Conservation (phyloP, 495 filamentous ascomycete genomes). For the Sporormia fimetaria region DNA sequence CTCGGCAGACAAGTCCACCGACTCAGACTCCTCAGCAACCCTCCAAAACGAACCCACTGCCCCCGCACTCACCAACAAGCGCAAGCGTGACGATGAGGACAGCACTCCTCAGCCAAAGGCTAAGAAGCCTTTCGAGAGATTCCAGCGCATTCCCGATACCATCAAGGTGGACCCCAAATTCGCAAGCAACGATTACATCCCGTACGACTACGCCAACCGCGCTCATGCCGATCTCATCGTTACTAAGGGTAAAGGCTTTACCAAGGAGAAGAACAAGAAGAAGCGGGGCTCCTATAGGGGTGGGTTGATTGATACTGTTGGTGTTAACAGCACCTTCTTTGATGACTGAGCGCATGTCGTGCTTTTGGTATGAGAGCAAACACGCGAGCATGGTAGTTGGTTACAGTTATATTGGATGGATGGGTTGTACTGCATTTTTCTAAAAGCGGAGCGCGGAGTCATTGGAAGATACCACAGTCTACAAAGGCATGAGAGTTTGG, state of each 20-base stretch:
- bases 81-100: constrained; percentile 17
- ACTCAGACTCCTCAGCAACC: constrained; percentile 29
- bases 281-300: constrained; percentile 50
- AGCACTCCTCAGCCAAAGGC: neutral
- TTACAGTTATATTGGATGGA: too few species aligned
- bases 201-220: constrained; percentile 77
- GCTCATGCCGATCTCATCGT: constrained; percentile 79
- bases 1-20: constrained; percentile 3
- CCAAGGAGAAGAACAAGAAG: constrained; percentile 99
- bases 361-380: too few species aligned
- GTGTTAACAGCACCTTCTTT: constrained; percentile 74
- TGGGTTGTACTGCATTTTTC: too few species aligned
- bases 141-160: constrained; percentile 49
- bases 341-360: constrained; percentile 69
- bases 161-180: constrained; percentile 49
- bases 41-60: constrained; percentile 16
- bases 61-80: constrained; percentile 11
- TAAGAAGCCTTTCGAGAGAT: constrained; percentile 13
- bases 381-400: too few species aligned
- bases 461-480: too few species aligned
- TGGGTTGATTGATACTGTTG: constrained; percentile 30
- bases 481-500: too few species aligned
- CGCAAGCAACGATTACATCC: constrained; percentile 58
- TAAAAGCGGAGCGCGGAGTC: too few species aligned
- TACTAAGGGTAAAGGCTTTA: constrained; percentile 93